Conservation (phyloP, 2,329 filamentous ascomycete genomes). For the Pezicula rhizophila region DNA sequence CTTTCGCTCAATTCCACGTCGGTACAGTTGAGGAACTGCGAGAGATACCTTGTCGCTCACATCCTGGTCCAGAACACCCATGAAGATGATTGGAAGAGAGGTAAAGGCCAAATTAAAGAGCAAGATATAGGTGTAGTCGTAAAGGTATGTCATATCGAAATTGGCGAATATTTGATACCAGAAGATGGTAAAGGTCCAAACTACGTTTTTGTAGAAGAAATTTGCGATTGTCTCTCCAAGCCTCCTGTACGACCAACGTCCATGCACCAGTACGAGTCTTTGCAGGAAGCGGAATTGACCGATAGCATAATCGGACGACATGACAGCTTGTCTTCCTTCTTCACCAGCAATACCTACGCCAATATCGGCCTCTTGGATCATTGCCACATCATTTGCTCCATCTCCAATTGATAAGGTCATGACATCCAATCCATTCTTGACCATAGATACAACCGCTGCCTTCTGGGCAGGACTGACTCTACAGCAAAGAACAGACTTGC, state of each 20-base stretch:
- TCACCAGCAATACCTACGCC: constrained; percentile 92
- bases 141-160: constrained; percentile 94
- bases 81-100: constrained; percentile 86
- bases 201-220: constrained; percentile 99
- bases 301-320: constrained; percentile 95
- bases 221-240: constrained; percentile 92
- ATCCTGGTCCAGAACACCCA: constrained; percentile 96
- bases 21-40: constrained; percentile 91
- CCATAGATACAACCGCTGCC: constrained; percentile 92
- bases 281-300: constrained; percentile 89
- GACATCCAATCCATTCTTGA: constrained; percentile 89
- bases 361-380: constrained; percentile 97
- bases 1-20: constrained; percentile 86
- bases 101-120: constrained; percentile 97
- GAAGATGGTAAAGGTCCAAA: constrained; percentile 95
- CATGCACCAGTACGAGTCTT: constrained; percentile 80
- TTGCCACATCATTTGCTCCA: constrained; percentile 92
- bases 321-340: constrained; percentile 86
- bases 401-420: constrained; percentile 94
- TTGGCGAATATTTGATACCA: constrained; percentile 96
- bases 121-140: constrained; percentile 96
- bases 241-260: constrained; percentile 92
- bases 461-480: constrained; percentile 96
- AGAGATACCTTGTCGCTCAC: constrained; percentile 91
- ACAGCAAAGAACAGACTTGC: constrained; percentile 92